A percentile compares a stretch with the other conserved stretches of the same genome.
phyloP scores from a whole-genome alignment of 257 asterid species.

The Salvia rosmarinus region DNA sequence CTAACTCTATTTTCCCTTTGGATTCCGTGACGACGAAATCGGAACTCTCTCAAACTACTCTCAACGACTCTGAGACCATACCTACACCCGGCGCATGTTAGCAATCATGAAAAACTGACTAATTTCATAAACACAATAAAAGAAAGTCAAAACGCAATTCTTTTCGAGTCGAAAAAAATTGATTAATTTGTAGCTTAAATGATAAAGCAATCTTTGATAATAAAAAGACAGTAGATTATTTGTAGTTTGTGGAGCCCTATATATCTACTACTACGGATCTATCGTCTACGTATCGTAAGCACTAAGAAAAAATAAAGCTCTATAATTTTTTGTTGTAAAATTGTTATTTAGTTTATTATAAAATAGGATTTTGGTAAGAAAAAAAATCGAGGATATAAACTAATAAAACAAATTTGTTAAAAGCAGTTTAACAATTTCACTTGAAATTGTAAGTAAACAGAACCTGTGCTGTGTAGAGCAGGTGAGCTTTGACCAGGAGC shows the following conservation, averaged over 20 bases:
- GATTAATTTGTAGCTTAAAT: too few species aligned
- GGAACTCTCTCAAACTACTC: not conserved
- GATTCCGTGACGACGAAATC: constrained; percentile 48
- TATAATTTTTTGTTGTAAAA: not conserved
- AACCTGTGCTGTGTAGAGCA: constrained; percentile 41
- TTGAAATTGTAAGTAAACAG: not conserved
- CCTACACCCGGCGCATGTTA: constrained; percentile 25
- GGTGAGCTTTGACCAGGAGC: constrained; percentile 43
- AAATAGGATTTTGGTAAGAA: not conserved
- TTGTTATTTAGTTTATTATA: not conserved
- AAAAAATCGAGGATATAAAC: not conserved
- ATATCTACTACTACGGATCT: too few species aligned
- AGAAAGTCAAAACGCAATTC: constrained; percentile 24
- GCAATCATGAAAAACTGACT: constrained; percentile 16
- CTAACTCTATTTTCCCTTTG: constrained; percentile 45
- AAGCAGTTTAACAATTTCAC: not conserved
- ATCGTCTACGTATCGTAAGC: too few species aligned
- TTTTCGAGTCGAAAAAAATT: too few species aligned
- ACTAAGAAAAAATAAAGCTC: not conserved
- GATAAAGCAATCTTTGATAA: too few species aligned
- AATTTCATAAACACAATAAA: not conserved
- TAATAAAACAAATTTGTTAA: not conserved
- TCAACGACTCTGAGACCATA: not conserved
- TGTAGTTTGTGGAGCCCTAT: too few species aligned
- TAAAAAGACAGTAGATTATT: too few species aligned